Conservation (phyloP, 805 yeast species). For the Naumovozyma baii region DNA sequence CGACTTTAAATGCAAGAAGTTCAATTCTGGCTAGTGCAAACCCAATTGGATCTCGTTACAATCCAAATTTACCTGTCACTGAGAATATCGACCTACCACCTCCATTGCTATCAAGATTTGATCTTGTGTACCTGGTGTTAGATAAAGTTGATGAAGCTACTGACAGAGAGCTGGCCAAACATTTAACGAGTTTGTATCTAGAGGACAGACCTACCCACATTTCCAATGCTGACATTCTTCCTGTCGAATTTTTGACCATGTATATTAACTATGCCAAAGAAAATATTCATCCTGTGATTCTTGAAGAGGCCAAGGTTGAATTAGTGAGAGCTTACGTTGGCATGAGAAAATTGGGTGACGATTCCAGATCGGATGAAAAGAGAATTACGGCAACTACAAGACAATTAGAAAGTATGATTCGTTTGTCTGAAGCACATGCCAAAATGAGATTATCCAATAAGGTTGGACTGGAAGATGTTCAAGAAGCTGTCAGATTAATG, state of each 20-base stretch:
- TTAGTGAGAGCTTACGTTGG: constrained; percentile 82
- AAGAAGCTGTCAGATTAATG: constrained; percentile 87
- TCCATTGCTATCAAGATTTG: constrained; percentile 88
- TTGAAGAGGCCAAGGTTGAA: constrained; percentile 72
- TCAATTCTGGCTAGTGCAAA: constrained; percentile 94
- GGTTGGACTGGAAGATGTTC: constrained; percentile 75
- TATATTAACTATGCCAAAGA: constrained; percentile 95
- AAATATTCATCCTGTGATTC: constrained; percentile 66
- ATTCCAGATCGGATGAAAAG: constrained; percentile 71
- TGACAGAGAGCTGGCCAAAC: constrained; percentile 82
- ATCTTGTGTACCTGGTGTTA: constrained; percentile 80
- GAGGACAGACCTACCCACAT: constrained; percentile 78
- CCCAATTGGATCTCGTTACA: constrained; percentile 91
- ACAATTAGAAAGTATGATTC: constrained; percentile 91
- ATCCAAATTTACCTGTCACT: constrained; percentile 91
- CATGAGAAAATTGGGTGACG: constrained; percentile 92
- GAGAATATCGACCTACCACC: constrained; percentile 95
- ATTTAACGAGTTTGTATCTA: constrained; percentile 82
- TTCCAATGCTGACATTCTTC: constrained; percentile 56
- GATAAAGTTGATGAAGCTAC: constrained; percentile 83
- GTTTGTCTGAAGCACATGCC: constrained; percentile 94
- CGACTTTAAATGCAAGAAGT: constrained; percentile 92
- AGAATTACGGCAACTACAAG: constrained; percentile 97
- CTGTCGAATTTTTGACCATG: constrained; percentile 76
- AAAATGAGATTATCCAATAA: constrained; percentile 72